These are phyloP conservation scores for Neonectria coccinea DNA, from an alignment of 2,329 filamentous ascomycete genomes.

Conservation along the genomic window DNA sequence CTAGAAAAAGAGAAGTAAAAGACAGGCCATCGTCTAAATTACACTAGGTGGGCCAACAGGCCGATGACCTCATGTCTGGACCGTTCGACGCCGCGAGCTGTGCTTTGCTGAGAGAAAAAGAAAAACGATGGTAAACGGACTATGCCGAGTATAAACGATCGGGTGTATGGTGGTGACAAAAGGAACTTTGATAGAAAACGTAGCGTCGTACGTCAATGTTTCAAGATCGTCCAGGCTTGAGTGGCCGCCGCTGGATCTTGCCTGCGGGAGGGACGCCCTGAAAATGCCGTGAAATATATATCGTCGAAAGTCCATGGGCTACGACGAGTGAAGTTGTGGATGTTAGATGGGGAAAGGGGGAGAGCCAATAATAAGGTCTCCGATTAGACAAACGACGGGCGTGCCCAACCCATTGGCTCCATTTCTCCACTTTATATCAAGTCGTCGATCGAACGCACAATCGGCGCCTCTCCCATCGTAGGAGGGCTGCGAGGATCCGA, in stretches of 20 bases:
- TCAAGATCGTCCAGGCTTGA: constrained; percentile 22
- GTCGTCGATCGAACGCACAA: constrained; percentile 82
- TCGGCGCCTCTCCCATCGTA: constrained; percentile 78
- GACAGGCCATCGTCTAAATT: constrained; percentile 44
- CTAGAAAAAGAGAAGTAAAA: constrained; percentile 35
- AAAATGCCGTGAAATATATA: constrained; percentile 35
- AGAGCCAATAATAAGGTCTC: background rate
- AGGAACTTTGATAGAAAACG: constrained; percentile 39
- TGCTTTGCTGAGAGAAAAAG: constrained; percentile 38
- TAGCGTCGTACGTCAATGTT: constrained; percentile 40
- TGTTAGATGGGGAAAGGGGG: constrained; percentile 7
- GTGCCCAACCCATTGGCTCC: background rate
- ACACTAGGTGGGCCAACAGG: constrained; percentile 40
- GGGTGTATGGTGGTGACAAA: constrained; percentile 39
- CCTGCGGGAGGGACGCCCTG: constrained; percentile 37
- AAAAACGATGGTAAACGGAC: constrained; percentile 38
- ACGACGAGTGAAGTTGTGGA: constrained; percentile 23
- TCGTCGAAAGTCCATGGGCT: constrained; percentile 33
- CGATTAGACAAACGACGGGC: background rate
- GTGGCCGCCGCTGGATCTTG: constrained; percentile 20
- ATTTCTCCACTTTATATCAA: constrained; percentile 65
- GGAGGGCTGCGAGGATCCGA: constrained; percentile 80
- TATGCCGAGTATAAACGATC: constrained; percentile 35
- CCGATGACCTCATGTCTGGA: constrained; percentile 32
- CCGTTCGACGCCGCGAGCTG: constrained; percentile 44